Percentiles rank a stretch among this genome's conserved stretches.
Conservation (phyloP, 2,329 filamentous ascomycete species). For the Phaeosphaeria sp. region DNA sequence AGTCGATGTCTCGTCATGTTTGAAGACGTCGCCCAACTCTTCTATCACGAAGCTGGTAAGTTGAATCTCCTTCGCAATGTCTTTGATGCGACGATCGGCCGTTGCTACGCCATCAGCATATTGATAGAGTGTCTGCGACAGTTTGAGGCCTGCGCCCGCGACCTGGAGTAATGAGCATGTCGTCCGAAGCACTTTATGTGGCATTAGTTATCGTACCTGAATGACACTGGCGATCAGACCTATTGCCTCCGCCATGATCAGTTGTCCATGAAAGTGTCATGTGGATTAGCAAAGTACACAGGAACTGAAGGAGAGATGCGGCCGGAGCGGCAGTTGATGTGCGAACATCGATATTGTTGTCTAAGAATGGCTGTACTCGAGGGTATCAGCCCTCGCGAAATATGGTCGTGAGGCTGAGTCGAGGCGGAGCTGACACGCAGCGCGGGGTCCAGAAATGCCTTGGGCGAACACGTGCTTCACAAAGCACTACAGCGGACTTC, state of each 20-base stretch:
- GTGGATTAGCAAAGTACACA: neutral
- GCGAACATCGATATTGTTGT: too few species aligned
- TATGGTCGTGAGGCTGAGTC: neutral
- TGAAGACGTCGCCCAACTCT: constrained; percentile 37
- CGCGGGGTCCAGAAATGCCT: neutral
- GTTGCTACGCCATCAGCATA: constrained; percentile 41
- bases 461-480: neutral
- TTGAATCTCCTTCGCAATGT: constrained; percentile 37
- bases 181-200: neutral
- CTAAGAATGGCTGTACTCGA: neutral
- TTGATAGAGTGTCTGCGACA: constrained; percentile 38
- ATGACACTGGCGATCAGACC: constrained; percentile 35
- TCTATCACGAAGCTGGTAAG: constrained; percentile 37
- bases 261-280: neutral
- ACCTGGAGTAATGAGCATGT: constrained; percentile 23
- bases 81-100: constrained; percentile 36
- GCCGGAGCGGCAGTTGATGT: neutral
- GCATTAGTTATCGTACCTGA: constrained; percentile 17
- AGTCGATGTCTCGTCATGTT: constrained; percentile 26
- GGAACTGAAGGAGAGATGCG: neutral
- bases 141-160: constrained; percentile 36
- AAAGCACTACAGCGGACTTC: neutral
- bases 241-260: constrained; percentile 31
- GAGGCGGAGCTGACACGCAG: neutral
- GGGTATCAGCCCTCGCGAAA: neutral